These are phyloP conservation scores for Cytidiella melzeri DNA, from an alignment of 768 basidiomycete species.

Conservation along the genomic window DNA sequence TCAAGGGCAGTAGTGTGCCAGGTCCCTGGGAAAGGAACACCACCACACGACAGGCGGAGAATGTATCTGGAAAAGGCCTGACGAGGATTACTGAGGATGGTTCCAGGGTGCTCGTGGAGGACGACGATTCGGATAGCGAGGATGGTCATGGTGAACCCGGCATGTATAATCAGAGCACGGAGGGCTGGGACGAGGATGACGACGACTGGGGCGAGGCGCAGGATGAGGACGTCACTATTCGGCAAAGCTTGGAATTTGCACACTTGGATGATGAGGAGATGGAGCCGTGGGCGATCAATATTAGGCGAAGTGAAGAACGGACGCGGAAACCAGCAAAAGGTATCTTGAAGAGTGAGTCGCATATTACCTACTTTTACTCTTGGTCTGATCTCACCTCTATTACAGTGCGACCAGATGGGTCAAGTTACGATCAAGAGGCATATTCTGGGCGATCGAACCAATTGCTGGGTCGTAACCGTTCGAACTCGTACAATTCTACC, in stretches of 20 bases:
- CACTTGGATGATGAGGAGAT: slow-evolving; percentile 48
- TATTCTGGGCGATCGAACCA: slow-evolving; percentile 33
- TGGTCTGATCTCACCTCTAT: slow-evolving; percentile 10
- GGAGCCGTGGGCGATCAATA: slow-evolving; percentile 72
- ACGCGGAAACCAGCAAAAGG: slow-evolving; percentile 65
- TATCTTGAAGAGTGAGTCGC: slow-evolving; percentile 78
- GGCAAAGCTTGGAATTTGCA: slow-evolving; percentile 47
- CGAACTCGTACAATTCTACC: slow-evolving; percentile 74
- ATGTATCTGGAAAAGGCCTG: slow-evolving; percentile 36
- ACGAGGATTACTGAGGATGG: slow-evolving; percentile 59
- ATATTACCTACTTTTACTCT: slow-evolving; percentile 8
- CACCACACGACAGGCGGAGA: slow-evolving; percentile 46
- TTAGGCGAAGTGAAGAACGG: slow-evolving; percentile 70
- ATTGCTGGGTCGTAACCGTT: slow-evolving; percentile 51
- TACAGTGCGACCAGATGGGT: slow-evolving; percentile 45
- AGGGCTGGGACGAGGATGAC: slow-evolving; percentile 75
- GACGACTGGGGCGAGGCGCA: slow-evolving; percentile 71
- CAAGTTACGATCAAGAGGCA: slow-evolving; percentile 57
- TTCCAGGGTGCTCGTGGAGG: slow-evolving; percentile 61
- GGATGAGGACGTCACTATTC: slow-evolving; percentile 70
- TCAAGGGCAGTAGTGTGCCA: slow-evolving; percentile 33
- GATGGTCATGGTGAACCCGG: slow-evolving; percentile 31
- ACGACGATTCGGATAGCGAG: slow-evolving; percentile 41
- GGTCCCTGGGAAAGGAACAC: slow-evolving; percentile 84
- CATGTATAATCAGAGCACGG: slow-evolving; percentile 26